Conservation (phyloP, 2,329 filamentous ascomycete genomes). For the Volutella citrinella region DNA sequence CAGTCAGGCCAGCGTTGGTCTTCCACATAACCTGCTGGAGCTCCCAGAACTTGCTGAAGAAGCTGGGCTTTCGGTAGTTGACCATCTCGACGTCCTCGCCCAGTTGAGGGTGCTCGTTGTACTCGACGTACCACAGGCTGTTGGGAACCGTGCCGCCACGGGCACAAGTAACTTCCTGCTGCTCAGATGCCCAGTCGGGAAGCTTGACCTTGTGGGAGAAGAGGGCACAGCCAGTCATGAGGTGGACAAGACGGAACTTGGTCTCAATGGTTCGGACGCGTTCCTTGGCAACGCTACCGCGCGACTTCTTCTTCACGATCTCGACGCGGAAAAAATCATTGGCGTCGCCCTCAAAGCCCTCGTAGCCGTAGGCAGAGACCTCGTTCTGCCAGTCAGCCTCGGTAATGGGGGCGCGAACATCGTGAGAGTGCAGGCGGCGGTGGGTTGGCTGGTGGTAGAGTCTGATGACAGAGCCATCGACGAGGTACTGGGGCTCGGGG, state of each 20-base stretch:
- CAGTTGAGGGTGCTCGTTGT: slow-evolving; percentile 79
- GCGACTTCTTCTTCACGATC: slow-evolving; percentile 87
- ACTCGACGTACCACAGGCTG: slow-evolving; percentile 95
- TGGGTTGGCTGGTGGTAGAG: slow-evolving; percentile 82
- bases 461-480: slow-evolving; percentile 76
- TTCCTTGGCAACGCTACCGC: slow-evolving; percentile 73
- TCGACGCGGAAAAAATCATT: slow-evolving; percentile 95
- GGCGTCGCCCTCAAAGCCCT: slow-evolving; percentile 93
- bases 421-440: slow-evolving; percentile 92
- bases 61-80: slow-evolving; percentile 92
- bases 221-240: slow-evolving; percentile 94
- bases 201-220: slow-evolving; percentile 99
- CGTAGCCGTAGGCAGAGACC: slow-evolving; percentile 94
- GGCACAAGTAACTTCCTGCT: slow-evolving; percentile 98
- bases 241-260: slow-evolving; percentile 91
- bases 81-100: slow-evolving; percentile 80
- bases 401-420: slow-evolving; percentile 81
- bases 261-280: slow-evolving; percentile 90
- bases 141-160: slow-evolving; percentile 89
- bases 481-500: slow-evolving; percentile 63
- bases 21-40: slow-evolving; percentile 98
- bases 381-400: slow-evolving; percentile 95
- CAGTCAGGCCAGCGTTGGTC: slow-evolving; percentile 92
- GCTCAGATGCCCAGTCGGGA: slow-evolving; percentile 95
- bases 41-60: slow-evolving; percentile 97